Base-by-base conservation (phyloP, 2,329 filamentous ascomycete species). In the Colletotrichum lentis region DNA sequence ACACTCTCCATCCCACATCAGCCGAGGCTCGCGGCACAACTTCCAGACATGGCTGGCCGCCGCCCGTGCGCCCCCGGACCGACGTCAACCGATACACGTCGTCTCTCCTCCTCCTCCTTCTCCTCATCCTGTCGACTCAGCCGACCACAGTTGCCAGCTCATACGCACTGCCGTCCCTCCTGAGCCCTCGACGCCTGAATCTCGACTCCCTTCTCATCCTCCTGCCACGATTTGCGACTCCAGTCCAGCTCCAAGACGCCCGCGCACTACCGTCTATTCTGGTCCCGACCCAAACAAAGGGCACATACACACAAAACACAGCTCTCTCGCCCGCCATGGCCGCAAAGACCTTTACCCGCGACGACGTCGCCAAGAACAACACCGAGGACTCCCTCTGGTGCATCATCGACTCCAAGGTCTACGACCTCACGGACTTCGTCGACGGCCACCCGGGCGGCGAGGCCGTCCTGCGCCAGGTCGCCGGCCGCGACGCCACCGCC, bases 331-430 rank as follows among this genome's bases (percentile, higher is more conserved):
- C 39, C 68, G 69, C 70, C 54, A 80, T 81, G 78, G 74, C 77
- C 43, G 78, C 81, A 41, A 74, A 86, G 74, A 86, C 84, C 24
- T 87, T 83, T 74, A 84, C 86, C 67, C 86, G 86, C 73, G 86
- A 82, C 64, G 86, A 93, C 78, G 91, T 96, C 73, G 89, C 90
- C 70, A 86, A 90, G 77, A 90, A 95, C 82, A 93, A 90, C 77
- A 88, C 86, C 64, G 88, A 91, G 56, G 90, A 94, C 71, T 90
- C 90, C 71, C 82, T 93, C 66, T 94, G 92, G 90, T 91, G 92
- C 80, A 90, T 97, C 75, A 89, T 97, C 79, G 93, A 97, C 82
- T 89, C 91, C 80, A 91, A 90, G 74, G 92, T 96, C 76, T 97
- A 96, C 83, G 92, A 97, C 80, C 85, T 94, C 14, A 90, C 90